Percentiles rank a stretch among this genome's conserved stretches.
These are phyloP conservation scores for Penstemon barbatus DNA, from an alignment of 257 asterid genomes.

Conservation along the genomic window DNA sequence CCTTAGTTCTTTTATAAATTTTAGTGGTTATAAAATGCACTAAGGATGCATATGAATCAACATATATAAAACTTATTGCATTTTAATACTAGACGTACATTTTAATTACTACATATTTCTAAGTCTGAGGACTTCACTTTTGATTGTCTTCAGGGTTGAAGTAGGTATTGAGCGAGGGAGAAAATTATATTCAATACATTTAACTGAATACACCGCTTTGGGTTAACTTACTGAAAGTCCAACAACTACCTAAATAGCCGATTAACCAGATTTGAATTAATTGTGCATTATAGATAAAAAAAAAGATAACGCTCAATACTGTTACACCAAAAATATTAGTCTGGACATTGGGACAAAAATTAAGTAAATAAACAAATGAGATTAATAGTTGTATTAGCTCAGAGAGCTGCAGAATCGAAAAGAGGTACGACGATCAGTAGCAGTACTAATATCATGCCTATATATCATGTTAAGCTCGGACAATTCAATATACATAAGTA, in stretches of 20 bases:
- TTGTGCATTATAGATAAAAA: not conserved
- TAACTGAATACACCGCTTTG: not conserved
- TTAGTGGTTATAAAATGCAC: not conserved
- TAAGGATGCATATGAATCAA: slow-evolving; percentile 18
- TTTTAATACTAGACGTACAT: not conserved
- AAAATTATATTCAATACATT: not conserved
- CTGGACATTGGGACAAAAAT: not conserved
- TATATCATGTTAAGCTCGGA: not conserved
- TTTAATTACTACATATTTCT: not conserved
- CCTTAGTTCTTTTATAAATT: no score
- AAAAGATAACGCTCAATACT: not conserved
- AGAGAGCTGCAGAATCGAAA: slow-evolving; percentile 2
- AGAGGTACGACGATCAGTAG: not conserved
- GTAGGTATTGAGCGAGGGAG: not conserved
- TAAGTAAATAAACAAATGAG: not conserved
- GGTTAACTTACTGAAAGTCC: no score
- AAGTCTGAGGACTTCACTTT: slow-evolving; percentile 7
- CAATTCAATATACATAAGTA: not conserved
- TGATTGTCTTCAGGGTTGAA: not conserved
- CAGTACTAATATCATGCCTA: not conserved
- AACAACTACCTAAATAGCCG: not conserved
- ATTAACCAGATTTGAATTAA: not conserved
- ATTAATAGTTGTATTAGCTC: not conserved
- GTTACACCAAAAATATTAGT: not conserved
- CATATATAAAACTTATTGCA: not conserved